Evolutionary conservation across 1,284 basidiomycete genomes (phyloP).

Genomic region (Rhodofomes roseus): DNA sequence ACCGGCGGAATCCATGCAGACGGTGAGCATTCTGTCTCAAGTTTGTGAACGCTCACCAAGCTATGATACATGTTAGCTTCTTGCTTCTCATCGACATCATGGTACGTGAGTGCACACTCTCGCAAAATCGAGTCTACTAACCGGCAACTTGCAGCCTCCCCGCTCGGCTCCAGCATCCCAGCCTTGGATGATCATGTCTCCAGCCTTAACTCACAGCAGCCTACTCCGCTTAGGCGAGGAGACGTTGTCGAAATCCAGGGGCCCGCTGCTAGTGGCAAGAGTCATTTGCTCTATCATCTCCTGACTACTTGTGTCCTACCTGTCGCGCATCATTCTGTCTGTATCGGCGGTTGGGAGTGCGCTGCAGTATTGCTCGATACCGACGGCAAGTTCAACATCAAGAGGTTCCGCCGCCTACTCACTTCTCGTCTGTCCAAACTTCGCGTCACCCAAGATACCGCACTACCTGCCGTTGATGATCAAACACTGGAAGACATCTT

Average conservation of each 20-base stretch:
- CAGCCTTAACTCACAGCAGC: neutral
- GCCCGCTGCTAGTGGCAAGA: conserved; percentile 68
- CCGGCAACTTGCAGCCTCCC: conserved; percentile 12
- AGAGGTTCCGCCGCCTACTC: conserved; percentile 52
- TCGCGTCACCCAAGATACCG: neutral
- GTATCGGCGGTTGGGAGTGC: conserved; percentile 55
- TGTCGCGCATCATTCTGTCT: conserved; percentile 20
- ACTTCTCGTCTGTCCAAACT: conserved; percentile 30
- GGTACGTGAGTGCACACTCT: conserved; percentile 20
- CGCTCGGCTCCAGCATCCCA: conserved; percentile 23
- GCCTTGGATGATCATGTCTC: conserved; percentile 31
- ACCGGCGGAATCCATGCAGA: conserved; percentile 42
- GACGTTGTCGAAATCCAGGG: conserved; percentile 77
- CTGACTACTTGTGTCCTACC: conserved; percentile 62
- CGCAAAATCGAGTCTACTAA: no score
- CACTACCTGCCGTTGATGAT: neutral
- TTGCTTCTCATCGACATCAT: conserved; percentile 30
- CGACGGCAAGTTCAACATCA: conserved; percentile 58
- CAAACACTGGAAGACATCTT: conserved; percentile 25
- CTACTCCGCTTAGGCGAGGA: conserved; percentile 35
- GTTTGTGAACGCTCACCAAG: neutral
- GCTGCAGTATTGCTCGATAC: conserved; percentile 66
- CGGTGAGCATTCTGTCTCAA: conserved; percentile 30
- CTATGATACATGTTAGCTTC: conserved; percentile 27
- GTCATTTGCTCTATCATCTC: conserved; percentile 65